These are phyloP conservation scores for Myochromella boudieri DNA, from an alignment of 768 basidiomycete species.

Conservation along the genomic window DNA sequence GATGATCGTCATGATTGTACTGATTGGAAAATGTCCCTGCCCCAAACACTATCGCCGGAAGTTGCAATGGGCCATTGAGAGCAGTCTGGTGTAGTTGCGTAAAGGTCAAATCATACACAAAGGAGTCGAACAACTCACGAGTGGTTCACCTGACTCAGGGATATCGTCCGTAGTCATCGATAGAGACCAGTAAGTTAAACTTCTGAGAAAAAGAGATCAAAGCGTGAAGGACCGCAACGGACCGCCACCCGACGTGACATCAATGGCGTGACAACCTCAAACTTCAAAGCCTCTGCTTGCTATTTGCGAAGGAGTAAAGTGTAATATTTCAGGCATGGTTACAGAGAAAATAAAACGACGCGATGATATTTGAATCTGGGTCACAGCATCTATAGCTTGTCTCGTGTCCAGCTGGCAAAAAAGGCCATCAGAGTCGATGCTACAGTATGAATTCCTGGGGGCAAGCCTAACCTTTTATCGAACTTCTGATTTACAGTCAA, in stretches of 20 bases:
- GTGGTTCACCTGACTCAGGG: constrained; percentile 34
- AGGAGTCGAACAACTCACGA: constrained; percentile 31
- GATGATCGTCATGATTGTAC: constrained; percentile 63
- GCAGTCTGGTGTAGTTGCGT: constrained; percentile 22
- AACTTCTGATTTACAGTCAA: constrained; percentile 71
- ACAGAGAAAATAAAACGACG: constrained; percentile 19
- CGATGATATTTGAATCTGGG: constrained; percentile 9
- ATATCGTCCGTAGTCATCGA: constrained; percentile 27
- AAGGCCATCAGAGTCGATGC: constrained; percentile 1
- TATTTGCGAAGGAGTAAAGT: constrained; percentile 2
- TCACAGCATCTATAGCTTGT: constrained; percentile 53
- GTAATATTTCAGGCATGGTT: constrained; percentile 17
- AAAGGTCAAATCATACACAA: neutral
- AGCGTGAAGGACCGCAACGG: neutral
- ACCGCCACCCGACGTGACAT: constrained; percentile 9
- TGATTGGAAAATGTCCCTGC: constrained; percentile 66
- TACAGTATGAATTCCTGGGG: too few species aligned
- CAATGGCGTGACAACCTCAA: constrained; percentile 4
- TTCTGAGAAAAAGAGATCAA: neutral
- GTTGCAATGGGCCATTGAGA: constrained; percentile 32
- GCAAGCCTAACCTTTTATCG: constrained; percentile 63
- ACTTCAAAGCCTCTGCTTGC: constrained; percentile 1
- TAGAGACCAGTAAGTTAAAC: neutral
- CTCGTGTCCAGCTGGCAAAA: constrained; percentile 68
- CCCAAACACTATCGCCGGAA: constrained; percentile 64